Percentiles rank a stretch among this genome's conserved stretches.
Evolutionary conservation across 2,329 filamentous ascomycete genomes (phyloP).

Genomic region (Alternaria brassicae): DNA sequence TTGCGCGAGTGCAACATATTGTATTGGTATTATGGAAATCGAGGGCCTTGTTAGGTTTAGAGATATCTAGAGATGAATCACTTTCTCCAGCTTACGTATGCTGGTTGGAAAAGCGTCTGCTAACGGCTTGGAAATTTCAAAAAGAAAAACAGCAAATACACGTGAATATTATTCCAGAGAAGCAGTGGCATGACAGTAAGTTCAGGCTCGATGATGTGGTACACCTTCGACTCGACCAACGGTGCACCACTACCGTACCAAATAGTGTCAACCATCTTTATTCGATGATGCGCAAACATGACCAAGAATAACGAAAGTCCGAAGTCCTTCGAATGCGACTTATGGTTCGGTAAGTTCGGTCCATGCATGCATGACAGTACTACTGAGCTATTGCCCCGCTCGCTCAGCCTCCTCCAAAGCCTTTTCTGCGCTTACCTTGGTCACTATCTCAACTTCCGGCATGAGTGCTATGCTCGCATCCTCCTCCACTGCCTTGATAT

Average conservation of each 20-base stretch:
- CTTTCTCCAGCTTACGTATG: background rate
- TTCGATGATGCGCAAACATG: background rate
- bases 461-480: background rate
- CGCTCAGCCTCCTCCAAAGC: background rate
- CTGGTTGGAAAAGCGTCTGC: too few relatives aligned
- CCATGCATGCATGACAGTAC: background rate
- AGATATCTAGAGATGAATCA: background rate
- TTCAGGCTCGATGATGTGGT: background rate
- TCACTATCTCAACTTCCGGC: conserved; percentile 1
- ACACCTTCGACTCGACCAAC: background rate
- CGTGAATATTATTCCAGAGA: background rate
- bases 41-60: background rate
- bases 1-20: too few relatives aligned
- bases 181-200: background rate
- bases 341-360: background rate
- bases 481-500: background rate
- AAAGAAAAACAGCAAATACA: background rate
- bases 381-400: background rate
- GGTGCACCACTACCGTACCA: background rate
- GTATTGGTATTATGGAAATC: background rate
- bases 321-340: background rate
- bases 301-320: background rate
- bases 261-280: background rate
- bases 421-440: background rate
- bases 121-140: too few relatives aligned